phyloP scores from a whole-genome alignment of 2,329 filamentous ascomycete genomes.

The Colletotrichum australisinense region DNA sequence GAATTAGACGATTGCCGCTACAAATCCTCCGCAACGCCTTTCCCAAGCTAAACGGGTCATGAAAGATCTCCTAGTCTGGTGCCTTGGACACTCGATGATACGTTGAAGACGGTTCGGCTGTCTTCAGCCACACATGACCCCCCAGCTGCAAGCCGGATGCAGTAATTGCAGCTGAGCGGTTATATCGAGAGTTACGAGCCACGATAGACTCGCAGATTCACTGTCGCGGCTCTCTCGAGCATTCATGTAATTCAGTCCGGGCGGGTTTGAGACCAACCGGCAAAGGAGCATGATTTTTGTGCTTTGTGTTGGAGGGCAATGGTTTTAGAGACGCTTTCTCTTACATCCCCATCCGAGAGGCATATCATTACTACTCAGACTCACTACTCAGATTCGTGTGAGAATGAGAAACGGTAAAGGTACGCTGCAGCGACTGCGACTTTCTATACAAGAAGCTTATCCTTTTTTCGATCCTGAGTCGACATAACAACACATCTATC shows the following conservation, averaged over 20 bases:
- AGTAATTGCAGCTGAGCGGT: background rate
- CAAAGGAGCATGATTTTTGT: conserved; percentile 28
- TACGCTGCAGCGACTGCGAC: conserved; percentile 50
- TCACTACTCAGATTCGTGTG: conserved; percentile 51
- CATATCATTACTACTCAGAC: conserved; percentile 43
- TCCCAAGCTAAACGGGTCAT: conserved; percentile 30
- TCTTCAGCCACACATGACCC: background rate
- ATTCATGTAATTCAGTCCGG: conserved; percentile 29
- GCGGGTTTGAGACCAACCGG: conserved; percentile 42
- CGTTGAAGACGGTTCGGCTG: background rate
- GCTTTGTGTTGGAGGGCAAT: conserved; percentile 44
- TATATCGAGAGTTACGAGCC: background rate
- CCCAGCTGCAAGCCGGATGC: background rate
- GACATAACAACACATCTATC: background rate
- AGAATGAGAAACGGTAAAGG: conserved; percentile 49
- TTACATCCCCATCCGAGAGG: conserved; percentile 50
- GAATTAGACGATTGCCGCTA: background rate
- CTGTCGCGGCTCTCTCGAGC: conserved; percentile 31
- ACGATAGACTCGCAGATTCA: conserved; percentile 18
- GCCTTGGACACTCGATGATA: background rate
- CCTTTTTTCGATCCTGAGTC: background rate
- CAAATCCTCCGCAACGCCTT: background rate
- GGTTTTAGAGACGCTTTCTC: conserved; percentile 40
- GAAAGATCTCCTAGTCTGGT: background rate
- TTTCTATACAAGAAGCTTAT: conserved; percentile 41